Percentiles rank a stretch among this genome's conserved stretches.
Evolutionary conservation across 2,329 filamentous ascomycete genomes (phyloP).

Genomic region (Apiospora saccharicola): DNA sequence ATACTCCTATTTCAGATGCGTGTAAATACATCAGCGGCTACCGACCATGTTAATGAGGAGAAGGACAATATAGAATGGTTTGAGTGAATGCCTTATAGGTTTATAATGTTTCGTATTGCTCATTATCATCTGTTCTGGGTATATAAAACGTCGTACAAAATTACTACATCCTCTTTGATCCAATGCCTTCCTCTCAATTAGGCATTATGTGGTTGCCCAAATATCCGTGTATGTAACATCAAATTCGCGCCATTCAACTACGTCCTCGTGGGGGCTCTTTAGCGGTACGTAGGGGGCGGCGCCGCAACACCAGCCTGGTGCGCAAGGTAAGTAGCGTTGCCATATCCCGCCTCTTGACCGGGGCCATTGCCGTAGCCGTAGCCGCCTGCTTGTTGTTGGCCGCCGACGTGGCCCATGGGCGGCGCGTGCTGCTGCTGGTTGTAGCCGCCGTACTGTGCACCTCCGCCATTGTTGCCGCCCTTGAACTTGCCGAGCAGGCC

Average conservation of each 20-base stretch:
- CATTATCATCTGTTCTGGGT: not conserved
- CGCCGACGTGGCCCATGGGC: conserved; percentile 14
- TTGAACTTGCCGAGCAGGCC: conserved; percentile 1
- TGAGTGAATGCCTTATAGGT: too few species aligned
- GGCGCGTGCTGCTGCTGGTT: not conserved
- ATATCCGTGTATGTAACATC: not conserved
- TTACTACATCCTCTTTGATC: not conserved
- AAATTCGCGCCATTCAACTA: not conserved
- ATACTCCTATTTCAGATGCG: too few species aligned
- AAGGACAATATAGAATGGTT: too few species aligned
- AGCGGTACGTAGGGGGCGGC: not conserved
- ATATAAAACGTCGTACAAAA: not conserved
- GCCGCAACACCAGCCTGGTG: not conserved
- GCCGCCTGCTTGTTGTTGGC: not conserved
- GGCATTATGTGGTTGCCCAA: not conserved
- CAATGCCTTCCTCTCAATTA: not conserved
- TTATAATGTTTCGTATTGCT: not conserved
- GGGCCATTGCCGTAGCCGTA: conserved; percentile 10
- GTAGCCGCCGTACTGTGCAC: not conserved
- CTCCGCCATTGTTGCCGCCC: not conserved
- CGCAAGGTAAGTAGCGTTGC: not conserved
- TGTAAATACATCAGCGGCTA: too few species aligned
- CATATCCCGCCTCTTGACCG: conserved; percentile 12
- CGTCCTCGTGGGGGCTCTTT: not conserved
- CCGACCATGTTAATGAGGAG: too few species aligned